Conservation (phyloP, 371 early-diverging fungal species). For the Encephalitozoon intestinalis region DNA sequence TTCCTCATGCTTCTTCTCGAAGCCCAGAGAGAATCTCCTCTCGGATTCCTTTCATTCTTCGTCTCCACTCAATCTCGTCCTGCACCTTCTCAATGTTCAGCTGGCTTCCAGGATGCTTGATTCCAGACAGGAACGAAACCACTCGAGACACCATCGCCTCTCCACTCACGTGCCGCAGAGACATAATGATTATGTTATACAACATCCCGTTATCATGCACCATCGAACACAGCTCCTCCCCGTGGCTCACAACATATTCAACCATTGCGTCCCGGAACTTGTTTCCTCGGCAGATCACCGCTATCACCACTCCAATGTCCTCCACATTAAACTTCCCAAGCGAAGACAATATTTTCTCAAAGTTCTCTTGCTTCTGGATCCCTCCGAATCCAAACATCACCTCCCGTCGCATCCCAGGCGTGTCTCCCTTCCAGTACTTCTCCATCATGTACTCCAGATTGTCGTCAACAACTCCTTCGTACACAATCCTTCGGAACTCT, state of each 20-base stretch:
- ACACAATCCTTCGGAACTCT: background rate
- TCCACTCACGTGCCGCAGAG: background rate
- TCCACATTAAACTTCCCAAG: background rate
- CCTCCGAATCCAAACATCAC: constrained; percentile 1
- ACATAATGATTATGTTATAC: background rate
- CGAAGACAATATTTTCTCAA: background rate
- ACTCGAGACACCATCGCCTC: background rate
- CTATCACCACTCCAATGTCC: constrained; percentile 3
- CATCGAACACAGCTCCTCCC: background rate
- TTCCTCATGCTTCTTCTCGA: background rate
- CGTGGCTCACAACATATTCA: background rate
- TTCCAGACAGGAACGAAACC: background rate
- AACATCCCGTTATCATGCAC: background rate
- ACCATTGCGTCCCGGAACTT: background rate
- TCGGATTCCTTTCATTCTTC: background rate
- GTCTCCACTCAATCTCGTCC: background rate
- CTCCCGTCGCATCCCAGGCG: background rate
- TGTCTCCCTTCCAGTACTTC: background rate
- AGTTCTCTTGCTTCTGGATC: background rate
- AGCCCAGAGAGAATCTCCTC: background rate
- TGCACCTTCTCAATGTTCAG: background rate
- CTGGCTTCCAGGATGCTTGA: background rate
- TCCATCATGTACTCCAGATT: constrained; percentile 5
- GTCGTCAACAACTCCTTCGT: constrained; percentile 12
- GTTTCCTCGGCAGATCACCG: background rate